Percentiles rank a stretch among this genome's conserved stretches.
Conservation (phyloP, 192 early-diverging fungal genomes). For the Endogone sp. region DNA sequence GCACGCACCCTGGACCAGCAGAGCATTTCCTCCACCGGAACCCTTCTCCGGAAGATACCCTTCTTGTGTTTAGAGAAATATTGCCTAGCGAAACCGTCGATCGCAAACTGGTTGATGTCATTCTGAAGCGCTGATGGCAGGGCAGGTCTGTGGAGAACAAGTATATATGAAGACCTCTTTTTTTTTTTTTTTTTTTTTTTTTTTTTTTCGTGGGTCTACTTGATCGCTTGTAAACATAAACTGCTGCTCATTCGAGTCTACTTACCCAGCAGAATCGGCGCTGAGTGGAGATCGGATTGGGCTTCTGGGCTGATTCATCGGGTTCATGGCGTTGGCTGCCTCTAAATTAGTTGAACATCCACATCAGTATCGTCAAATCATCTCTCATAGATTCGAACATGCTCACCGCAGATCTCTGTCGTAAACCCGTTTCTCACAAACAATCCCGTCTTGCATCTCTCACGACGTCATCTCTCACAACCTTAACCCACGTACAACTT, state of each 20-base stretch:
- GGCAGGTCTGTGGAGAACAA: constrained; percentile 16
- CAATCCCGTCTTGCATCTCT: not conserved
- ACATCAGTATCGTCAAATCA: constrained; percentile 4
- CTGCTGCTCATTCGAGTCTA: too few relatives aligned
- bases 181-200: too few relatives aligned
- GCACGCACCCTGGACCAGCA: constrained; percentile 61
- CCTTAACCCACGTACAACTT: too few relatives aligned
- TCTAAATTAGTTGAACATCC: constrained; percentile 28
- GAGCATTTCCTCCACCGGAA: constrained; percentile 89
- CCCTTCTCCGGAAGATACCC: constrained; percentile 78
- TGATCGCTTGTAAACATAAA: too few relatives aligned
- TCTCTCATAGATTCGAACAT: constrained; percentile 41
- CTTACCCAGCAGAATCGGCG: constrained; percentile 15
- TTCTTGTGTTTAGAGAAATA: constrained; percentile 88
- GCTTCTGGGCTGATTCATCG: constrained; percentile 23
- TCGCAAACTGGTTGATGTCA: constrained; percentile 75
- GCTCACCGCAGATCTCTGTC: not conserved
- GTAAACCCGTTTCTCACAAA: not conserved
- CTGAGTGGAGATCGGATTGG: constrained; percentile 1
- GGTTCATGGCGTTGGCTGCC: constrained; percentile 52
- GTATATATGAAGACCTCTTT: too few relatives aligned
- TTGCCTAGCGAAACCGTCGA: constrained; percentile 85
- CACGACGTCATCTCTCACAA: not conserved
- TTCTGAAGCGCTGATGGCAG: constrained; percentile 57
- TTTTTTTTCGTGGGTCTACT: too few relatives aligned